Conservation (phyloP, 1,139 yeast genomes). For the Hanseniaspora gamundiae region DNA sequence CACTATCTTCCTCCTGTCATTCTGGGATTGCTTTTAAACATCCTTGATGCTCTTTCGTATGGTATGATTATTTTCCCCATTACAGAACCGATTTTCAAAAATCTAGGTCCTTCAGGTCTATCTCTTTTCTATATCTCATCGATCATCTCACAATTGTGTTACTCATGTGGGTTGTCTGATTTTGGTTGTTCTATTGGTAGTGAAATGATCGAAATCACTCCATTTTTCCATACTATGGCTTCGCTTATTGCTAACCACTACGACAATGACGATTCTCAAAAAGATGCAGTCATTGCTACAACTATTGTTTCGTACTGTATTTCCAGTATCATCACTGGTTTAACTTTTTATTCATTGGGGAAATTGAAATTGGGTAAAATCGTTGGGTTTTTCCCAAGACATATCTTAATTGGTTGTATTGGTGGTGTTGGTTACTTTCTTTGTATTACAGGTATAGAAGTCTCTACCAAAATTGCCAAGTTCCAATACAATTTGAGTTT, state of each 20-base stretch:
- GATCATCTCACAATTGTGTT: conserved; percentile 74
- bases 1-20: conserved; percentile 45
- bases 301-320: conserved; percentile 77
- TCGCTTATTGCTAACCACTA: conserved; percentile 14
- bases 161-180: conserved; percentile 81
- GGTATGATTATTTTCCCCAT: conserved; percentile 97
- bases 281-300: conserved; percentile 65
- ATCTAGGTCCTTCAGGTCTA: conserved; percentile 77
- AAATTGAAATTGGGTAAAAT: conserved; percentile 68
- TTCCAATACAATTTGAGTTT: conserved; percentile 51
- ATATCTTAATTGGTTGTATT: conserved; percentile 89
- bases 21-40: conserved; percentile 71
- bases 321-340: conserved; percentile 76
- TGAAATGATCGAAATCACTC: conserved; percentile 97
- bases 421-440: conserved; percentile 97
- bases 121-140: conserved; percentile 92
- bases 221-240: conserved; percentile 95
- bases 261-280: not conserved
- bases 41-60: conserved; percentile 85
- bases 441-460: conserved; percentile 82
- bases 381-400: conserved; percentile 93
- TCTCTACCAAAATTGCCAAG: conserved; percentile 69
- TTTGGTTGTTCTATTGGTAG: conserved; percentile 88
- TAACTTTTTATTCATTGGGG: conserved; percentile 67
- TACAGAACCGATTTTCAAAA: conserved; percentile 62